Evolutionary conservation across 2,329 filamentous ascomycete genomes (phyloP).

Genomic region (Pseudogymnoascus sp.): DNA sequence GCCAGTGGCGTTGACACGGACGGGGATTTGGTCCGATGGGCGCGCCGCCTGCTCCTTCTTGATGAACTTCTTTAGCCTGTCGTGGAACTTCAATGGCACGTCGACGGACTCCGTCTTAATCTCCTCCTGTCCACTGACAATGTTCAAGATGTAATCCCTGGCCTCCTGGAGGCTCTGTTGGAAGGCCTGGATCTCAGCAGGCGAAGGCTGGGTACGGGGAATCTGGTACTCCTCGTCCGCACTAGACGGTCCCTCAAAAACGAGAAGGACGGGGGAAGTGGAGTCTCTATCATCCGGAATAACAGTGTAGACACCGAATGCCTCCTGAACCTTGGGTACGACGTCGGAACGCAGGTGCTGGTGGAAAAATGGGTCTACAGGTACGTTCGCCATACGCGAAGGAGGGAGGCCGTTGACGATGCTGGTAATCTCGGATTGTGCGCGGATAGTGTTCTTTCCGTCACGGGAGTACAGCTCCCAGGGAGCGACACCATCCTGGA

Average conservation of each 20-base stretch:
- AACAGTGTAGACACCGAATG: conserved; percentile 65
- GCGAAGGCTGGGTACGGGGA: conserved; percentile 43
- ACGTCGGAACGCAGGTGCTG: conserved; percentile 59
- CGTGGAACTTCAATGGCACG: conserved; percentile 54
- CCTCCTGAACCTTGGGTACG: conserved; percentile 52
- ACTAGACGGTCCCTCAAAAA: conserved; percentile 59
- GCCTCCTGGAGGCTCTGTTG: conserved; percentile 47
- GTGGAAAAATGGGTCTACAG: conserved; percentile 73
- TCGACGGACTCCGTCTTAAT: conserved; percentile 44
- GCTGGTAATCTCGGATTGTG: conserved; percentile 64
- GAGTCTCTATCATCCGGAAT: conserved; percentile 56
- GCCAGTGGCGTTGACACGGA: conserved; percentile 50
- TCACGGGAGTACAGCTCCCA: conserved; percentile 88
- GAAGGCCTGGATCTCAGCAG: conserved; percentile 43
- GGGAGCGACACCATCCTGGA: conserved; percentile 59
- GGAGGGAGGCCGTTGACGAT: conserved; percentile 69
- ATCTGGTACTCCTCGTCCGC: conserved; percentile 41
- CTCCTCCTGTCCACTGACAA: conserved; percentile 51
- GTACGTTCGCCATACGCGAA: conserved; percentile 55
- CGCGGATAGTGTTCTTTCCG: conserved; percentile 71
- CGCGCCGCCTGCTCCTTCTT: conserved; percentile 53
- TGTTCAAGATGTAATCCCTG: conserved; percentile 45
- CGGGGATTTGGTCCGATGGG: conserved; percentile 48
- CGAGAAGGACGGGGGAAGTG: conserved; percentile 57
- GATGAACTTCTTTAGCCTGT: conserved; percentile 54